Conservation (phyloP, 1,139 yeast species). For the Candida dubliniensis region DNA sequence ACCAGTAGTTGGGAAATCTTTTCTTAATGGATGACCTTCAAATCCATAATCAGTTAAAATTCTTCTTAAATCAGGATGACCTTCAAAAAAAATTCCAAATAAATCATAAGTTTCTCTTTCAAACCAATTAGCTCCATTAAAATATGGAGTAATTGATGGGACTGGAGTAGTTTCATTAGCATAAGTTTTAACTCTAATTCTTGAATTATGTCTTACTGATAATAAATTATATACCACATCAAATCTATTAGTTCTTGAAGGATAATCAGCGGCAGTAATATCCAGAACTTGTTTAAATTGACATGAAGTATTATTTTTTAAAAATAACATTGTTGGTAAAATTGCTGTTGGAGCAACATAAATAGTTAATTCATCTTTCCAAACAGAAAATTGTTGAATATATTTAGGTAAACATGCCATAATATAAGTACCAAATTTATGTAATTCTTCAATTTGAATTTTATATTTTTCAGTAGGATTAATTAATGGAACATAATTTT, state of each 20-base stretch:
- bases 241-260: slow-evolving; percentile 79
- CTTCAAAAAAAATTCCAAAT: slow-evolving; percentile 83
- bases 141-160: slow-evolving; percentile 71
- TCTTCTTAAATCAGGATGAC: slow-evolving; percentile 88
- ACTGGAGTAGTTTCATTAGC: slow-evolving; percentile 83
- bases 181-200: slow-evolving; percentile 86
- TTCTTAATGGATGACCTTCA: slow-evolving; percentile 89
- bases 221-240: slow-evolving; percentile 84
- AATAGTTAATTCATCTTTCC: slow-evolving; percentile 85
- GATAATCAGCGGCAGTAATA: slow-evolving; percentile 85
- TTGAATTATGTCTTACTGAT: slow-evolving; percentile 80
- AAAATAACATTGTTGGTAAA: slow-evolving; percentile 66
- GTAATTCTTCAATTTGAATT: slow-evolving; percentile 71
- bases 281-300: slow-evolving; percentile 81
- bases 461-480: slow-evolving; percentile 79
- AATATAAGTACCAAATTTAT: slow-evolving; percentile 78
- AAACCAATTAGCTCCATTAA: slow-evolving; percentile 85
- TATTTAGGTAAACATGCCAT: slow-evolving; percentile 80
- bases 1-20: slow-evolving; percentile 92
- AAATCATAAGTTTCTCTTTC: slow-evolving; percentile 87
- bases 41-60: slow-evolving; percentile 92
- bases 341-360: slow-evolving; percentile 77
- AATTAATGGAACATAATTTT: slow-evolving; percentile 54
- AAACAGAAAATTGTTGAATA: slow-evolving; percentile 80
- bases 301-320: slow-evolving; percentile 76